Conservation (phyloP, 805 yeast species). For the Millerozyma acaciae region DNA sequence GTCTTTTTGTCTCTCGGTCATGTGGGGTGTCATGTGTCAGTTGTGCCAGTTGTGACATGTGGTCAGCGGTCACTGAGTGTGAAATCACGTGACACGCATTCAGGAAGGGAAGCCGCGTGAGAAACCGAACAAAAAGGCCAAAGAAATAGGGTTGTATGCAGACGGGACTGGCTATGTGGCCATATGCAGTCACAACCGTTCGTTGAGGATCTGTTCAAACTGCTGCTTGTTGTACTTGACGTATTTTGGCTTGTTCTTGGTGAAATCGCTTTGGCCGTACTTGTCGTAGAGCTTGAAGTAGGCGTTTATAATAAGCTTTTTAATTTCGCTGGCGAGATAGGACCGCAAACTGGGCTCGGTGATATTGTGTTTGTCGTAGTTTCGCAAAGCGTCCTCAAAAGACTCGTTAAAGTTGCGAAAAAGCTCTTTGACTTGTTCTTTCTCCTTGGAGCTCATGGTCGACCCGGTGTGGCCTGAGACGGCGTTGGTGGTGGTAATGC, state of each 20-base stretch:
- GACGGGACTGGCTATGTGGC: too few relatives aligned
- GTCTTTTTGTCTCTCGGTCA: too few relatives aligned
- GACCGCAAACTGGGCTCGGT: slow-evolving; percentile 64
- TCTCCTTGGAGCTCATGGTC: slow-evolving; percentile 56
- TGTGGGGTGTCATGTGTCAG: too few relatives aligned
- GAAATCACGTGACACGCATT: too few relatives aligned
- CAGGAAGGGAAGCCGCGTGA: too few relatives aligned
- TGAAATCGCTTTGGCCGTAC: slow-evolving; percentile 62
- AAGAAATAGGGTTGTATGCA: too few relatives aligned
- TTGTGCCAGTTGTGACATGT: too few relatives aligned
- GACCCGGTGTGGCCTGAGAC: slow-evolving; percentile 7
- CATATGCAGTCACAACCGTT: too few relatives aligned
- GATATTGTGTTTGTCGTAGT: slow-evolving; percentile 61
- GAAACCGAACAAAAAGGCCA: too few relatives aligned
- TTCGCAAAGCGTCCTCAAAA: slow-evolving; percentile 71
- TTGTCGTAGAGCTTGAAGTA: slow-evolving; percentile 83
- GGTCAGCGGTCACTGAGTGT: too few relatives aligned
- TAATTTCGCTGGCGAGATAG: slow-evolving; percentile 66
- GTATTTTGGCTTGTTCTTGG: slow-evolving; percentile 68
- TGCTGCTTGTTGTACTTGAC: slow-evolving; percentile 57
- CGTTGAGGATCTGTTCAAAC: slow-evolving; percentile 31
- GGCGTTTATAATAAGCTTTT: slow-evolving; percentile 70
- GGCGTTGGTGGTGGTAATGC: slow-evolving; percentile 52
- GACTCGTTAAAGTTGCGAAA: slow-evolving; percentile 77
- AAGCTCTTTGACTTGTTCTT: slow-evolving; percentile 78